Base-by-base conservation (phyloP, 345 rosid species). In the Ailanthus altissimus region DNA sequence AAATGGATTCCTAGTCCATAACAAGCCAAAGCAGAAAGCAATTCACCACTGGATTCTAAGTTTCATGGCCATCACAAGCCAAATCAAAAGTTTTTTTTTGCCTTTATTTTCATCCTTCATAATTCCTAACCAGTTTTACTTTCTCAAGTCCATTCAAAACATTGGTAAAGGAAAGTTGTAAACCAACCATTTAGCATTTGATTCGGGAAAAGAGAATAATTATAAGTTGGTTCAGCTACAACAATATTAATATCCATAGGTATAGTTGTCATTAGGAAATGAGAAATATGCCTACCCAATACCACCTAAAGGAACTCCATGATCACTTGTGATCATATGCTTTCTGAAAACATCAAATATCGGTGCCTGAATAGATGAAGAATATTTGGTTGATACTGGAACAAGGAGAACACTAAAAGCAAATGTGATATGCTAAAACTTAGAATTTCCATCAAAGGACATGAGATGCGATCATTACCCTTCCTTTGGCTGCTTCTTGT, bases 251-350 rank as follows among this genome's bases (percentile, higher is more conserved):
- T n/a, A n/a, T n/a, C n/a, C n/a, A n/a, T n/a, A n/a, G n/a, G n/a
- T n/a, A n/a, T n/a, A n/a, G n/a, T n/a, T n/a, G n/a, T 49, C 70
- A 67, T 12, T 0, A 58, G 43, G 8, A 70, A 53, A 58, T 11
- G 18, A 67, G 28, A 25, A 58, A 47, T 32, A 81, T n/a, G n/a
- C 88, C 20, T 90, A 92, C 97, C 97, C 97, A 78, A 92, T 87
- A 23, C 94, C 93, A 0, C 97, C 97, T 77, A 92, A 64, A 74
- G 97, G 93, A 73, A 92, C 74, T 0, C 91, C 97, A 56, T 89
- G 94, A 78, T 86, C 90, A 80, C 91, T 83, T 1, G 91, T 84
- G 63, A 85, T 16, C 72, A 67, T 78, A 32, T 75, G 93, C 80
- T 85, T 89, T 74, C 84, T 86, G 69, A 80, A 75, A 61, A 85